phyloP scores from a whole-genome alignment of 176 grass and related monocot species.

The Oryza meridionalis region DNA sequence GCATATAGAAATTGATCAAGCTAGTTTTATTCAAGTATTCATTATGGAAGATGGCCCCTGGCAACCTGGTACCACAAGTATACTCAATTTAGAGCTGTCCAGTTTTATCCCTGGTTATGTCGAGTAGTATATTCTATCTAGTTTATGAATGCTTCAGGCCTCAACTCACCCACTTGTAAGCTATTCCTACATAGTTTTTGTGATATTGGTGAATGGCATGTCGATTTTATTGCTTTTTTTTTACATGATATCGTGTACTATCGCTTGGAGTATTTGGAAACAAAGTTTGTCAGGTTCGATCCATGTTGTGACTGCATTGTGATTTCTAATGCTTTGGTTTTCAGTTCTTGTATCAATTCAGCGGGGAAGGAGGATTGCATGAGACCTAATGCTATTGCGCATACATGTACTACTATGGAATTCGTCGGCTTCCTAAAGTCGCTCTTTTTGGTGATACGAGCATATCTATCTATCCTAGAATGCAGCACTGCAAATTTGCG shows the following conservation, averaged over 20 bases:
- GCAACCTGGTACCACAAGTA: background rate
- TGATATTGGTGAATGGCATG: background rate
- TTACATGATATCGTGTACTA: background rate
- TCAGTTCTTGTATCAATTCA: background rate
- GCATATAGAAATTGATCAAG: constrained; percentile 4
- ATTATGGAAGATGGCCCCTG: background rate
- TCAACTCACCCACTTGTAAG: background rate
- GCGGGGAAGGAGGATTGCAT: background rate
- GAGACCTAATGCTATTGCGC: background rate
- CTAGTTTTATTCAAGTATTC: background rate
- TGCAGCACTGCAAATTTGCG: background rate
- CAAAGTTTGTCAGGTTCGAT: no score
- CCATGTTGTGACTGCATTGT: background rate
- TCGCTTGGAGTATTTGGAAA: no score
- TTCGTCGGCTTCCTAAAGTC: background rate
- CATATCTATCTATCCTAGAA: background rate
- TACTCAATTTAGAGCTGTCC: background rate
- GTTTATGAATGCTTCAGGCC: background rate
- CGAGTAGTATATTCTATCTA: background rate
- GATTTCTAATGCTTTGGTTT: background rate
- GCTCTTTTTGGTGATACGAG: background rate
- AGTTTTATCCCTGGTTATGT: background rate
- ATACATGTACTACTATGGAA: background rate
- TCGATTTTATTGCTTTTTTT: background rate
- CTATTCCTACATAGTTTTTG: background rate